Evolutionary conservation across 352 stramenopile species (phyloP).

Genomic region (Pythium phragmitis): DNA sequence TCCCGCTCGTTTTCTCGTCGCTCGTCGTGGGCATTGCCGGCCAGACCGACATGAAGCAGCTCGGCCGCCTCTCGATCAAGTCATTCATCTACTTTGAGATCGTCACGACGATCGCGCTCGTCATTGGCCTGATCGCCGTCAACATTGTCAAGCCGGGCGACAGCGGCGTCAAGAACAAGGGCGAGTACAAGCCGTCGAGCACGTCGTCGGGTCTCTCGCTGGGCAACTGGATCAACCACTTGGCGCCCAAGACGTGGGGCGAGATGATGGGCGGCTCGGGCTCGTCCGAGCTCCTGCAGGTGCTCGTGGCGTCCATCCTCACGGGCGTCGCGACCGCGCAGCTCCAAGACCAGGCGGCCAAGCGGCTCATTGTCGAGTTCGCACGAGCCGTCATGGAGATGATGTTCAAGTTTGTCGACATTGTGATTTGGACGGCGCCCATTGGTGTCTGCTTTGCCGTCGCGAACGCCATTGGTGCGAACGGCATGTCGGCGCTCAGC

Average conservation of each 20-base stretch:
- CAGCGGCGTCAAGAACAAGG: constrained; percentile 32
- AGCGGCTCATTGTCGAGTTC: constrained; percentile 44
- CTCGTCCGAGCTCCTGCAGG: constrained; percentile 57
- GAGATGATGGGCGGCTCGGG: constrained; percentile 64
- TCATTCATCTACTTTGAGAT: constrained; percentile 69
- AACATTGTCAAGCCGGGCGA: constrained; percentile 58
- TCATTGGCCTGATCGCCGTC: constrained; percentile 47
- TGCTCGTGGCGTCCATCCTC: constrained; percentile 48
- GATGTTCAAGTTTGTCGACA: constrained; percentile 72
- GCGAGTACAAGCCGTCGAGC: constrained; percentile 32
- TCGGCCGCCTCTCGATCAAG: constrained; percentile 51
- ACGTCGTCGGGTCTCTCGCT: constrained; percentile 37
- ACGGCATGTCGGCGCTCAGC: constrained; percentile 41
- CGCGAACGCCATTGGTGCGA: constrained; percentile 47
- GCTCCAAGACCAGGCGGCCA: constrained; percentile 32
- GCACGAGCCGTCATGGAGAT: constrained; percentile 49
- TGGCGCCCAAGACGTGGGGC: constrained; percentile 67
- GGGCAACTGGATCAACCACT: constrained; percentile 52
- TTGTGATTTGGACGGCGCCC: constrained; percentile 62
- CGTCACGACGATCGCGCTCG: constrained; percentile 45
- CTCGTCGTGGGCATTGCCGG: constrained; percentile 56
- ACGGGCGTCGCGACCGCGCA: constrained; percentile 40
- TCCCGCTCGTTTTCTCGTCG: constrained; percentile 64
- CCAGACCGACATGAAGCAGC: constrained; percentile 57
- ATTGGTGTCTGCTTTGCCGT: constrained; percentile 60